A percentile compares a stretch with the other conserved stretches of the same genome.
These are phyloP conservation scores for Podospora fimiseda DNA, from an alignment of 495 filamentous ascomycete genomes.

Conservation along the genomic window DNA sequence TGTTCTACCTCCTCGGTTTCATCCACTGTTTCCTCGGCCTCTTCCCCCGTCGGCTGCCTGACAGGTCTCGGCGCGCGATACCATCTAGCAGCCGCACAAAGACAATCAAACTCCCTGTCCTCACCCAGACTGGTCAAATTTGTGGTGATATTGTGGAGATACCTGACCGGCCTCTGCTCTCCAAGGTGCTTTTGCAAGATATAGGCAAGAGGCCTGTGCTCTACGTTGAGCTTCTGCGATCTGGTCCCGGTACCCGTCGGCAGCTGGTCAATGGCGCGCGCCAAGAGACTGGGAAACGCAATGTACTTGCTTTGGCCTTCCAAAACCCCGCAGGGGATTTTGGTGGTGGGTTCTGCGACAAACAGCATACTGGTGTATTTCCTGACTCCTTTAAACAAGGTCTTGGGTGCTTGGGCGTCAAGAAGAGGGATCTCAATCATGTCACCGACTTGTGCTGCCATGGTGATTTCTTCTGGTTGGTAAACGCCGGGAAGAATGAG, in stretches of 20 bases:
- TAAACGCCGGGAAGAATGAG: not conserved
- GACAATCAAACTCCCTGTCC: not conserved
- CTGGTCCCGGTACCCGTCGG: not conserved
- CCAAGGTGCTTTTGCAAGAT: not conserved
- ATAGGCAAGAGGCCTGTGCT: not conserved
- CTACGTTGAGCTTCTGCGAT: not conserved
- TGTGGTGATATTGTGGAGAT: not conserved
- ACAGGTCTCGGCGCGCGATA: not conserved
- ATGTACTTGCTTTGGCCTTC: not conserved
- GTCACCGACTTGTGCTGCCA: not conserved
- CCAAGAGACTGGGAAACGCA: not conserved
- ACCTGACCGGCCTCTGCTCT: not conserved
- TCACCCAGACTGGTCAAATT: not conserved
- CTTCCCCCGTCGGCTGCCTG: not conserved
- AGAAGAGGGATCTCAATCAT: not conserved
- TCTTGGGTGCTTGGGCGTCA: not conserved
- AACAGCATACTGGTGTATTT: not conserved
- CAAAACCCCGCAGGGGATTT: not conserved
- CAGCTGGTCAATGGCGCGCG: not conserved
- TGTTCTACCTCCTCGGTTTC: not conserved
- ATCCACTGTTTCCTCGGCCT: not conserved
- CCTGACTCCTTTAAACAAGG: not conserved
- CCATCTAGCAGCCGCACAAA: not conserved
- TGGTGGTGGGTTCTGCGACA: not conserved
- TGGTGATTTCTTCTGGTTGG: not conserved